A percentile compares a stretch with the other conserved stretches of the same genome.
These are phyloP conservation scores for Ceratocystis cubensis DNA, from an alignment of 2,329 filamentous ascomycete species.

Conservation along the genomic window DNA sequence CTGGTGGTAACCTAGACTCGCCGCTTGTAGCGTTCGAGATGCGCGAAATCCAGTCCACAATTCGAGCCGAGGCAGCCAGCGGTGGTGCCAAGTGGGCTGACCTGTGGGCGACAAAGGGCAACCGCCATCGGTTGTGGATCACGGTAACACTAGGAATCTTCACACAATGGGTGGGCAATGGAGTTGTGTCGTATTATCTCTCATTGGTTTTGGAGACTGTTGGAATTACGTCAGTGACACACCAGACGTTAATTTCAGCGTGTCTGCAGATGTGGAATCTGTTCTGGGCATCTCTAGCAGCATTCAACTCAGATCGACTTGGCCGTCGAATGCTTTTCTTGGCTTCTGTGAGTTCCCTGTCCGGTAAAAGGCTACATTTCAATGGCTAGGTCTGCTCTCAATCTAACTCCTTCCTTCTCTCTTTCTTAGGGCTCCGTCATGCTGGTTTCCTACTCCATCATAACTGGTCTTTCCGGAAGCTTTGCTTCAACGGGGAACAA, in stretches of 20 bases:
- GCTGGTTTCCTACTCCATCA: constrained; percentile 39
- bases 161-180: constrained; percentile 43
- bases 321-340: constrained; percentile 39
- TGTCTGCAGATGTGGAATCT: constrained; percentile 29
- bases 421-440: constrained; percentile 28
- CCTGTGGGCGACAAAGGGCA: constrained; percentile 38
- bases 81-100: constrained; percentile 40
- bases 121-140: constrained; percentile 38
- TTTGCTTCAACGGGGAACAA: constrained; percentile 32
- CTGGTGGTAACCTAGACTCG: constrained; percentile 39
- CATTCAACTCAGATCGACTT: constrained; percentile 36
- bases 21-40: constrained; percentile 47
- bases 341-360: constrained; percentile 32
- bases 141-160: constrained; percentile 40
- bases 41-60: constrained; percentile 45
- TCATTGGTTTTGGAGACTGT: constrained; percentile 36
- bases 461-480: constrained; percentile 31
- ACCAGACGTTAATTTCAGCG: constrained; percentile 29
- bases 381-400: background rate
- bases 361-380: background rate
- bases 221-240: constrained; percentile 31
- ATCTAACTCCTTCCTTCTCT: constrained; percentile 28
- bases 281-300: constrained; percentile 32
- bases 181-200: constrained; percentile 39
- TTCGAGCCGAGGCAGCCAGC: constrained; percentile 42